These are phyloP conservation scores for Diaporthe aspalathi DNA, from an alignment of 2,329 filamentous ascomycete species.

Conservation along the genomic window DNA sequence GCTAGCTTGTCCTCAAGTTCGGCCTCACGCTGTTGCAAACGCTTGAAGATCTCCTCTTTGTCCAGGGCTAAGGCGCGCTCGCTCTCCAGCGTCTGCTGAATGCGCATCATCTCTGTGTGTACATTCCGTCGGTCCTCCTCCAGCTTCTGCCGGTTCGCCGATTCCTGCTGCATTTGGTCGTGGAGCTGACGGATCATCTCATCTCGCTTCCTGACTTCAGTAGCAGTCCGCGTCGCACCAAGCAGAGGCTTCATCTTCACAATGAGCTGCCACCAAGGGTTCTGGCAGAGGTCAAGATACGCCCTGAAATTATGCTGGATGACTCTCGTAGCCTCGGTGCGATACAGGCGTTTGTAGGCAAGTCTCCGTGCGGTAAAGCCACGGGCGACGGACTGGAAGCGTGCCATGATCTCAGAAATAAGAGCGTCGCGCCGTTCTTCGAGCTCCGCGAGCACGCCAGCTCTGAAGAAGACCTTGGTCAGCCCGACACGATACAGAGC, in stretches of 20 bases:
- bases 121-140: slow-evolving; percentile 93
- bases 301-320: slow-evolving; percentile 95
- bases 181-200: slow-evolving; percentile 92
- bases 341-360: slow-evolving; percentile 92
- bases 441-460: slow-evolving; percentile 93
- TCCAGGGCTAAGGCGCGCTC: slow-evolving; percentile 95
- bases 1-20: slow-evolving; percentile 94
- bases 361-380: slow-evolving; percentile 90
- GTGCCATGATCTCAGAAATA: slow-evolving; percentile 92
- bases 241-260: slow-evolving; percentile 95
- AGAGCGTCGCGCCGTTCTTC: slow-evolving; percentile 95
- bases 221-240: slow-evolving; percentile 89
- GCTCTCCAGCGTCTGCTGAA: slow-evolving; percentile 94
- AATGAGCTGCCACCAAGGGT: slow-evolving; percentile 97
- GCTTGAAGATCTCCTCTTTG: slow-evolving; percentile 98
- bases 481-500: slow-evolving; percentile 92
- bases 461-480: slow-evolving; percentile 98
- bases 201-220: slow-evolving; percentile 94
- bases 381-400: slow-evolving; percentile 91
- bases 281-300: slow-evolving; percentile 88
- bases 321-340: slow-evolving; percentile 92
- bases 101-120: slow-evolving; percentile 85
- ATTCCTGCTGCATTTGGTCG: slow-evolving; percentile 82
- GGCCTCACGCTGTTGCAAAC: slow-evolving; percentile 90
- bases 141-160: slow-evolving; percentile 78